Conservation (phyloP, 129 eudicot species). For the Kitagawia praeruptora region DNA sequence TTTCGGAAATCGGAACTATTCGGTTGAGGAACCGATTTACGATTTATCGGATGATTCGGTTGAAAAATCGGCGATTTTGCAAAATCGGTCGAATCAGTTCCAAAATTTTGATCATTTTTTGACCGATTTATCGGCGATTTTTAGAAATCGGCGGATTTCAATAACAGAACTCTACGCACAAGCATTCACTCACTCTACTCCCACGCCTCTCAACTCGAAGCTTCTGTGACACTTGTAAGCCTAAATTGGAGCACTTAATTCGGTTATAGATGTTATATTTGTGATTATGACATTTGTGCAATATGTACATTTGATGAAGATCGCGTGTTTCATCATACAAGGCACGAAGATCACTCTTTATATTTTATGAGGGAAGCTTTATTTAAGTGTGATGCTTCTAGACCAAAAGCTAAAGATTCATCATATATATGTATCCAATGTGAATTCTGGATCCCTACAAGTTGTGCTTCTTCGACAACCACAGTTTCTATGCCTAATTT, state of each 20-base stretch:
- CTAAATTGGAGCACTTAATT: no score
- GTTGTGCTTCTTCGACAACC: background rate
- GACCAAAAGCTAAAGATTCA: background rate
- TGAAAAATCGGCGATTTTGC: no score
- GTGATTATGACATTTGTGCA: background rate
- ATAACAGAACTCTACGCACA: background rate
- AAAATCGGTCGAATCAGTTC: no score
- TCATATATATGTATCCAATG: background rate
- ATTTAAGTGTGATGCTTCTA: background rate
- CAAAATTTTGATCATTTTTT: no score
- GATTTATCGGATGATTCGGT: no score
- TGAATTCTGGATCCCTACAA: background rate
- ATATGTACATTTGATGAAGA: background rate
- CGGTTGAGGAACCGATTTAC: no score
- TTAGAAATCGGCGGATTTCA: no score
- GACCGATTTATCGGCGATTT: no score
- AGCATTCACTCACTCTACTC: background rate
- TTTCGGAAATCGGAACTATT: no score
- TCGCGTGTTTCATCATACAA: background rate
- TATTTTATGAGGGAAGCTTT: background rate
- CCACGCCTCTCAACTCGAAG: background rate
- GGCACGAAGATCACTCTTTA: background rate
- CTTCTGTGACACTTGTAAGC: background rate
- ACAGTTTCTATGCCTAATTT: background rate
- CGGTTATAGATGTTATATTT: background rate